Evolutionary conservation across 768 basidiomycete genomes (phyloP).

Genomic region (Psilocybe sp.): DNA sequence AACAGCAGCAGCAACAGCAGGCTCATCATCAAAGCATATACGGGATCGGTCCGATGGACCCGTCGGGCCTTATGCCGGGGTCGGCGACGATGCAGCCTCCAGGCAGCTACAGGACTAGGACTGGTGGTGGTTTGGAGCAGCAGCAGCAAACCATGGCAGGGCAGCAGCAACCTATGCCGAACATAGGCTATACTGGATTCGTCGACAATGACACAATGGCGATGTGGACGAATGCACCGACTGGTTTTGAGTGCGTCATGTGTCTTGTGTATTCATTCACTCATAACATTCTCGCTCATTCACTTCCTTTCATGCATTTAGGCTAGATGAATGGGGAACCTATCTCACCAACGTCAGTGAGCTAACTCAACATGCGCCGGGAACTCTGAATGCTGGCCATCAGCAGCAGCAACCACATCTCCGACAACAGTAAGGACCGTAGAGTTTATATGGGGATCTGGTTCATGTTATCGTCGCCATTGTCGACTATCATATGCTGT

Average conservation of each 20-base stretch:
- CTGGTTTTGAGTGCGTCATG: conserved; percentile 57
- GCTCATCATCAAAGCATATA: background rate
- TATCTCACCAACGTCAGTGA: conserved; percentile 42
- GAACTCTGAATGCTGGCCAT: background rate
- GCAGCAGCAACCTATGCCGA: too few species aligned
- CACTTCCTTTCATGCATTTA: conserved; percentile 15
- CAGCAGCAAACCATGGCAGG: too few species aligned
- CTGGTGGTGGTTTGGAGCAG: too few species aligned
- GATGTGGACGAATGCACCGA: conserved; percentile 71
- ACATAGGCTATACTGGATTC: conserved; percentile 3
- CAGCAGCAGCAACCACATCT: conserved; percentile 6
- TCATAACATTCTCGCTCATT: conserved; percentile 3
- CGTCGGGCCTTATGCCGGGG: too few species aligned
- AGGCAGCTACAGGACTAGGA: too few species aligned
- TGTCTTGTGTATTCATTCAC: background rate
- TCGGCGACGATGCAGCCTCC: too few species aligned
- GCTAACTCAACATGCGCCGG: conserved; percentile 19
- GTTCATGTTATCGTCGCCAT: background rate
- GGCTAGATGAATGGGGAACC: conserved; percentile 43
- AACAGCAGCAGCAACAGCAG: conserved; percentile 7
- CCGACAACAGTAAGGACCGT: background rate
- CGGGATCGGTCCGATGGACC: too few species aligned
- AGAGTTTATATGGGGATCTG: background rate
- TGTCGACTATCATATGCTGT: background rate
- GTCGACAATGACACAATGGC: conserved; percentile 52